A percentile compares a stretch with the other conserved stretches of the same genome.
These are phyloP conservation scores for Phytopythium ostracodes DNA, from an alignment of 352 stramenopile species.

Conservation along the genomic window DNA sequence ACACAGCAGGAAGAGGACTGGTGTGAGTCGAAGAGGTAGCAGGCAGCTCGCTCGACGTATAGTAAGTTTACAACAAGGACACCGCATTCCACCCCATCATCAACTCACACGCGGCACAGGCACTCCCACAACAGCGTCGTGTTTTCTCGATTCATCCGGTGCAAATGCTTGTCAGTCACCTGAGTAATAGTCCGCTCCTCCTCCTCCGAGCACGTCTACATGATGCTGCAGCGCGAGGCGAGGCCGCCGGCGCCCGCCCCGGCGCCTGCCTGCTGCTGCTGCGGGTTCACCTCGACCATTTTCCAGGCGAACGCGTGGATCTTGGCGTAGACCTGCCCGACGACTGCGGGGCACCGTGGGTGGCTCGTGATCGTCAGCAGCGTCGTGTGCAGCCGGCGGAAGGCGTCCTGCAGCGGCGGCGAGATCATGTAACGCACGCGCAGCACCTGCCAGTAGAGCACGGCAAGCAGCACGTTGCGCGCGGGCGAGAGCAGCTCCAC, in stretches of 20 bases:
- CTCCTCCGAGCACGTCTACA: too few species aligned
- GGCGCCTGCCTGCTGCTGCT: constrained; percentile 26
- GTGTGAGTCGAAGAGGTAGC: too few species aligned
- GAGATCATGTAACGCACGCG: constrained; percentile 91
- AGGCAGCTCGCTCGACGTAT: neutral
- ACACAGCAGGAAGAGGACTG: neutral
- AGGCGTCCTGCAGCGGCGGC: constrained; percentile 78
- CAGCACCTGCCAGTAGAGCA: constrained; percentile 89
- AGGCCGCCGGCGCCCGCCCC: constrained; percentile 31
- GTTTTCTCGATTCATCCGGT: neutral
- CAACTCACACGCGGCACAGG: too few species aligned
- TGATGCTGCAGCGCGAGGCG: constrained; percentile 58
- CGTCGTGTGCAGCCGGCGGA: constrained; percentile 60
- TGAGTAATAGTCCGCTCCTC: too few species aligned
- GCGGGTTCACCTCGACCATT: constrained; percentile 56
- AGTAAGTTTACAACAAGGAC: constrained; percentile 2
- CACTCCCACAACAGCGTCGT: neutral
- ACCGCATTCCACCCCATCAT: neutral
- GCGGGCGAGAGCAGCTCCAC: constrained; percentile 81
- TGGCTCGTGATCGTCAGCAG: constrained; percentile 61
- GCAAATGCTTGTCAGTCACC: neutral
- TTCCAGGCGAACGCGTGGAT: constrained; percentile 61
- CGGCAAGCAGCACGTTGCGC: constrained; percentile 82
- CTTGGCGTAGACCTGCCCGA: constrained; percentile 61
- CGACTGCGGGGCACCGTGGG: constrained; percentile 56